Conservation (phyloP, 2,329 filamentous ascomycete genomes). For the Beauveria australis region DNA sequence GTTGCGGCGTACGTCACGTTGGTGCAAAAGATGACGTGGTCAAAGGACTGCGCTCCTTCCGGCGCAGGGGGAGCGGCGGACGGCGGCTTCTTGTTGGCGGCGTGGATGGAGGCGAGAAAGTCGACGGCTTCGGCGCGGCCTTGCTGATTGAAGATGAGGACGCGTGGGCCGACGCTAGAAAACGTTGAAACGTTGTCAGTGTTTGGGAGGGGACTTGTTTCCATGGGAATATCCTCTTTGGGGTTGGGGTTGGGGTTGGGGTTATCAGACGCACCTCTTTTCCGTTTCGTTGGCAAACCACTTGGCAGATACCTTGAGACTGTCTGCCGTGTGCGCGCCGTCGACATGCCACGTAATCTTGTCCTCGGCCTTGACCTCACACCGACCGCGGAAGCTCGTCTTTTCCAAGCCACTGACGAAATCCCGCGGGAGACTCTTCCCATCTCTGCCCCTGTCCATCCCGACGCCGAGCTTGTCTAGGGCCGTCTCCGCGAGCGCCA, state of each 20-base stretch:
- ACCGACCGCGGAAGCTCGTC: conserved; percentile 73
- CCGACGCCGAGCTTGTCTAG: conserved; percentile 35
- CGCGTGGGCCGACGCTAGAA: conserved; percentile 29
- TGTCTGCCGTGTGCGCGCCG: conserved; percentile 87
- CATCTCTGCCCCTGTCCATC: conserved; percentile 16
- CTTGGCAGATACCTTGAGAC: conserved; percentile 68
- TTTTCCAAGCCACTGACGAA: conserved; percentile 67
- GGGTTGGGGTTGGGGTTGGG: too few relatives aligned
- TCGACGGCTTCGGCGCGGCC: conserved; percentile 45
- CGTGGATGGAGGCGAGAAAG: conserved; percentile 42
- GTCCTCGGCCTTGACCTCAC: conserved; percentile 50
- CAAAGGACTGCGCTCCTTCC: conserved; percentile 39
- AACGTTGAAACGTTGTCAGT: not conserved
- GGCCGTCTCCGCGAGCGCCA: conserved; percentile 43
- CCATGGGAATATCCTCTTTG: not conserved
- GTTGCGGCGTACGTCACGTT: conserved; percentile 53
- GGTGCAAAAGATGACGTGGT: conserved; percentile 73
- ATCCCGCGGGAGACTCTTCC: conserved; percentile 43
- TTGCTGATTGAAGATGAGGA: conserved; percentile 86
- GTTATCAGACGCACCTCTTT: conserved; percentile 18
- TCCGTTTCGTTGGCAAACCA: conserved; percentile 64
- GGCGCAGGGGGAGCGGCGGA: conserved; percentile 13
- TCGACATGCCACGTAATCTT: conserved; percentile 77
- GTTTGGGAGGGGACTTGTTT: too few relatives aligned
- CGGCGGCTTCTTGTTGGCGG: conserved; percentile 21